A percentile compares a stretch with the other conserved stretches of the same genome.
Conservation (phyloP, 169 alveolate species). For the Plasmodium knowlesi region DNA sequence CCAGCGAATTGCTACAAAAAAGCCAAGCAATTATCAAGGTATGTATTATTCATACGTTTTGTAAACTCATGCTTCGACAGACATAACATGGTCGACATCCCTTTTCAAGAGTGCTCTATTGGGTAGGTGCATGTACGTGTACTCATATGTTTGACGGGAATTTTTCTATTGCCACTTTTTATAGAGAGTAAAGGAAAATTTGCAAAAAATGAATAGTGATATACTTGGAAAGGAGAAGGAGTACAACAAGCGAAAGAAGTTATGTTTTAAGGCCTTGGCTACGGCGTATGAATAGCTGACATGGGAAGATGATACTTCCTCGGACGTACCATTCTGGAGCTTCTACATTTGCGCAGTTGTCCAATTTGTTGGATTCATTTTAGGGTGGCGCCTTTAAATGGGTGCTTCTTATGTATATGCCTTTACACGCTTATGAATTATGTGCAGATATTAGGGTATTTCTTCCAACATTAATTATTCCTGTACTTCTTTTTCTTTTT, state of each 20-base stretch:
- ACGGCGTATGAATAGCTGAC: slow-evolving; percentile 67
- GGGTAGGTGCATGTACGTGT: not conserved
- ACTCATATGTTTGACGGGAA: not conserved
- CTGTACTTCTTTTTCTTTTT: not conserved
- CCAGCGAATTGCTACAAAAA: slow-evolving; percentile 44
- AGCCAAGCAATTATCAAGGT: slow-evolving; percentile 62
- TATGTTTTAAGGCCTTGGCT: slow-evolving; percentile 68
- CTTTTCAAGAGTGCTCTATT: not conserved
- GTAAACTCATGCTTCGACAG: not conserved
- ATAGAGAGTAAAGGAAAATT: slow-evolving; percentile 50
- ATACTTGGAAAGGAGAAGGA: slow-evolving; percentile 63
- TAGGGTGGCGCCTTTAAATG: not conserved
- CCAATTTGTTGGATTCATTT: not conserved
- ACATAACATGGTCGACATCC: not conserved
- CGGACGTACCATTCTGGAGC: not conserved
- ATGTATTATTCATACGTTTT: not conserved
- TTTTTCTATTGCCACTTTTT: not conserved
- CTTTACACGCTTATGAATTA: not conserved
- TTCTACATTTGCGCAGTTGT: not conserved
- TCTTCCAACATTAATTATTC: no score
- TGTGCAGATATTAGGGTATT: not conserved
- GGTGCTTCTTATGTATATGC: not conserved
- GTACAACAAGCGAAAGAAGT: slow-evolving; percentile 65
- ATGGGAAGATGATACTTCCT: not conserved
- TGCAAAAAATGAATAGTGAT: slow-evolving; percentile 64